phyloP scores from a whole-genome alignment of 1,284 basidiomycete genomes.

The Cutaneotrichosporon sp. region DNA sequence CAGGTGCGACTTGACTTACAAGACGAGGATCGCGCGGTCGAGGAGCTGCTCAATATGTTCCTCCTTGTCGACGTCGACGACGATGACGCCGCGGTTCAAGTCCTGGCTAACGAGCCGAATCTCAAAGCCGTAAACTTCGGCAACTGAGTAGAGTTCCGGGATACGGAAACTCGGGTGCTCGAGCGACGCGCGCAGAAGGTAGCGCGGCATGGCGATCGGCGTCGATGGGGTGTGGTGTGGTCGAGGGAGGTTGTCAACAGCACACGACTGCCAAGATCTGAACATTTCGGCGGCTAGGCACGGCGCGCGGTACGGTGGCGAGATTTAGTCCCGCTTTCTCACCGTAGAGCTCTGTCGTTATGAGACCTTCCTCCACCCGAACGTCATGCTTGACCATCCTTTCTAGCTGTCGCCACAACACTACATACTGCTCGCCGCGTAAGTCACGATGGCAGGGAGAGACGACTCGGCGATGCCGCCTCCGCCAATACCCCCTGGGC shows the following conservation, averaged over 20 bases:
- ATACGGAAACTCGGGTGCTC: constrained; percentile 72
- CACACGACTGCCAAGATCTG: neutral
- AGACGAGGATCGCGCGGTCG: constrained; percentile 73
- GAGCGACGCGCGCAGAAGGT: constrained; percentile 72
- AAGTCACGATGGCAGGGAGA: neutral
- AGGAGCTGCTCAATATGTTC: constrained; percentile 70
- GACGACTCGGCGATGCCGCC: neutral
- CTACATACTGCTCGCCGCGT: no score
- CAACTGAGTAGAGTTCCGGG: constrained; percentile 59
- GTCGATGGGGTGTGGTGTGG: neutral
- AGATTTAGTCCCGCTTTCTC: neutral
- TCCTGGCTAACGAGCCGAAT: constrained; percentile 39
- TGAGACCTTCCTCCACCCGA: no score
- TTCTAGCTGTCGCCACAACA: neutral
- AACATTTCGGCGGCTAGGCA: constrained; percentile 1
- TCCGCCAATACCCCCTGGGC: neutral
- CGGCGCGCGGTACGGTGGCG: neutral
- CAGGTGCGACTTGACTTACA: no score
- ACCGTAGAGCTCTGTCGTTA: neutral
- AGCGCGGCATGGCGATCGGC: constrained; percentile 51
- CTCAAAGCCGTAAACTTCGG: constrained; percentile 36
- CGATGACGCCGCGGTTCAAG: constrained; percentile 56
- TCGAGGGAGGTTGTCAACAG: neutral
- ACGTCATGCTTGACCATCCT: neutral
- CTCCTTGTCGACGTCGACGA: constrained; percentile 64